These are phyloP conservation scores for Eucalyptus tenuipes DNA, from an alignment of 345 rosid genomes.

Conservation along the genomic window DNA sequence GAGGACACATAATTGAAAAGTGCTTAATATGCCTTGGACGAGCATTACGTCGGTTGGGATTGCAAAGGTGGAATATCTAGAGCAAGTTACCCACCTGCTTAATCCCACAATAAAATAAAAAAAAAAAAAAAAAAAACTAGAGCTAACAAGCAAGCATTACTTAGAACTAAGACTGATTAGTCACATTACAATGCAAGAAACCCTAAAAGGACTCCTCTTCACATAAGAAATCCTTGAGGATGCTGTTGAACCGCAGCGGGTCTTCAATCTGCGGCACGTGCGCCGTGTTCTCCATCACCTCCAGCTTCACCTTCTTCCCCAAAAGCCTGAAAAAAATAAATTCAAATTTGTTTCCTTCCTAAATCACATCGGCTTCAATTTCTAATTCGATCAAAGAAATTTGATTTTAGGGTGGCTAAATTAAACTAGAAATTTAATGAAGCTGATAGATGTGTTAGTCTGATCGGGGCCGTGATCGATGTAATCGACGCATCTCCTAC, in stretches of 20 bases:
- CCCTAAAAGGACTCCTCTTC: not conserved
- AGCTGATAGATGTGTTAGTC: not conserved
- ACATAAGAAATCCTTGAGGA: conserved; percentile 36
- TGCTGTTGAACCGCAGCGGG: conserved; percentile 34
- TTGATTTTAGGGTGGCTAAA: not conserved
- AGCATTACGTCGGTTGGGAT: not conserved
- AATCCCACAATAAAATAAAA: not conserved
- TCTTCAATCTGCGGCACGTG: conserved; percentile 79
- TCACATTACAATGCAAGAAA: not conserved
- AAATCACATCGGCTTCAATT: not conserved
- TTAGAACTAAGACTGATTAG: not conserved
- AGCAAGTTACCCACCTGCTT: not conserved
- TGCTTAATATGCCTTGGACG: not conserved
- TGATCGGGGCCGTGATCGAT: rapidly evolving
- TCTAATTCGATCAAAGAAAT: not conserved
- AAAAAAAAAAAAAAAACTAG: not conserved
- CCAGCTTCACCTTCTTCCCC: conserved; percentile 56
- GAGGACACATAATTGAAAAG: not conserved
- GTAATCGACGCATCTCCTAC: rapidly evolving
- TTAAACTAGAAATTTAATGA: not conserved
- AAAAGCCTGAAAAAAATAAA: conserved; percentile 27
- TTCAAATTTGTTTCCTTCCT: not conserved
- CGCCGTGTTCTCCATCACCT: conserved; percentile 46
- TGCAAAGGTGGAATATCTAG: not conserved
- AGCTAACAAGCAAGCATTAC: not conserved